phyloP scores from a whole-genome alignment of 169 alveolate genomes.

The Neospora caninum region DNA sequence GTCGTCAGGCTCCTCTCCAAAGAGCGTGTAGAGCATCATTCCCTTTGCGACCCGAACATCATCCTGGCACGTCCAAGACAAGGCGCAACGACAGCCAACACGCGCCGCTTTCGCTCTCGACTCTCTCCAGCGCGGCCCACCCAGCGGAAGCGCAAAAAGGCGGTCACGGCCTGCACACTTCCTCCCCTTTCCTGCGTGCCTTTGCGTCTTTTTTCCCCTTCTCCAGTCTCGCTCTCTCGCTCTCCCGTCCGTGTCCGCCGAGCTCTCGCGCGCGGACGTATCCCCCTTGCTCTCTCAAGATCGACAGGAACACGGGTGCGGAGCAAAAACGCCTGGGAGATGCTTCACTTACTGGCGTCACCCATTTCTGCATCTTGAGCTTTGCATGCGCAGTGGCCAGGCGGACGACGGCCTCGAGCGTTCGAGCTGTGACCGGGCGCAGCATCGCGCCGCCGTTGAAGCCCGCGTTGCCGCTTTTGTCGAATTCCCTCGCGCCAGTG shows the following conservation, averaged over 20 bases:
- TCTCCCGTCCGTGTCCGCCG: no score
- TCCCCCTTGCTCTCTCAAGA: no score
- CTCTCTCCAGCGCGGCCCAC: no score
- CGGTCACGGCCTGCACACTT: no score
- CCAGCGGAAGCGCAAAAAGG: no score
- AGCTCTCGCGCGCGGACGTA: no score
- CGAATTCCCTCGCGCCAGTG: slow-evolving; percentile 55
- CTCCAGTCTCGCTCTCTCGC: background rate
- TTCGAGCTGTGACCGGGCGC: slow-evolving; percentile 74
- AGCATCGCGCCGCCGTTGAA: slow-evolving; percentile 10
- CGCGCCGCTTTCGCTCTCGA: no score
- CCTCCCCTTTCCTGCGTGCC: no score
- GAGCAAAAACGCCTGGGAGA: background rate
- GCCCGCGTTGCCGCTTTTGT: slow-evolving; percentile 83
- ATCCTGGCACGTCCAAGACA: slow-evolving; percentile 2
- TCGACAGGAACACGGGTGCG: no score
- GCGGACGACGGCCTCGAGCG: slow-evolving; percentile 90
- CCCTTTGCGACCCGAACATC: slow-evolving; percentile 41
- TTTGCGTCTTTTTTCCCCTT: no score
- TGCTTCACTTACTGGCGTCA: slow-evolving; percentile 66
- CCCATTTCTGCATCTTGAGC: slow-evolving; percentile 82
- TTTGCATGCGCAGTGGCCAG: slow-evolving; percentile 90
- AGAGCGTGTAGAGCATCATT: slow-evolving; percentile 38
- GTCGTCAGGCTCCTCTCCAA: slow-evolving; percentile 19
- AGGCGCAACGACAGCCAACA: background rate